Evolutionary conservation across 75 land plant species (phyloP), one percentile per base, ranked within the genome.

Genomic region (Pinus tabuliformis): DNA sequence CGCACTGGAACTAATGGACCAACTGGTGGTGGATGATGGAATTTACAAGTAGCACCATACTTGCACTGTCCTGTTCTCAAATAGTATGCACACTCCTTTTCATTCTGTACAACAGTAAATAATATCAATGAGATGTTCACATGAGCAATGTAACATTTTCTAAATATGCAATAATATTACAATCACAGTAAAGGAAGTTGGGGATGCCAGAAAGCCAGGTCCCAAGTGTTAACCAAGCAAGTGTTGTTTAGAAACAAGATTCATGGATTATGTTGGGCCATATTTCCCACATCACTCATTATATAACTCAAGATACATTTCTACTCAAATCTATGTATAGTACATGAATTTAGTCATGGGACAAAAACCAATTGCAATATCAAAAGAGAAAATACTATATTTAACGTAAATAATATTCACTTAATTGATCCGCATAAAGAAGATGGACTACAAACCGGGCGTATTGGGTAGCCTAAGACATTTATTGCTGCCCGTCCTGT

Each of bases 41-140:
- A 93, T 84, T 94, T 94, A 86, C 96, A 94, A 36, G 92, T 88
- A 62, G 73, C 79, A 42, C 96, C 96, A 86, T 83, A 94, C 42
- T 91, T 94, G 78, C 96, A 91, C 56, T 86, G 83, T 80, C 94
- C 94, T 18, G 92, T 94, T 77, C 91, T 87, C 73, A 94, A 63
- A 83, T 91, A 94, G 70, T 89, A 94, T 70, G 91, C 84, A 85
- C 95, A 93, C 68, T 91, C 93, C 59, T 64, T 77, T 72, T 93
- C 95, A 58, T 83, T 81, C 95, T 93, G 54, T 11, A 49, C 12
- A 11, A 39, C 49, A 68, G 52, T 11, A 68, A 4, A 42, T 42
- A 24, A 64, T 36, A 64, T 17, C 68, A 64, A 64, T 16, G 68
- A 6, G n/a, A 64, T 64, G 42, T 36, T 64, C 36, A 64, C 20